phyloP scores from a whole-genome alignment of 306 rosid genomes.

The Dryas octopetala region DNA sequence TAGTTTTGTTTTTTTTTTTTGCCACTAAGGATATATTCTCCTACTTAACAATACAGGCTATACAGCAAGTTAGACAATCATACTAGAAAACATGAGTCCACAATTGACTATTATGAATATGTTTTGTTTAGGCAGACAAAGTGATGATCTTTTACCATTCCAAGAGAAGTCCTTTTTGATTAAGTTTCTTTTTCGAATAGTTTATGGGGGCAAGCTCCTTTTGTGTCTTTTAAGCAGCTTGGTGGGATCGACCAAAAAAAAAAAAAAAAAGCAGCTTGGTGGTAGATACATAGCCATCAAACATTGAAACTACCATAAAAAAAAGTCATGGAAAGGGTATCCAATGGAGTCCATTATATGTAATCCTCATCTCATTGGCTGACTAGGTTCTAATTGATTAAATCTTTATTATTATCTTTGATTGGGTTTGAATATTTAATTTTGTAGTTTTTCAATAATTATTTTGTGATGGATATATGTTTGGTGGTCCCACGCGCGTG shows the following conservation, averaged over 20 bases:
- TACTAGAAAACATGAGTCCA: no score
- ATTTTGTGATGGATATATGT: background rate
- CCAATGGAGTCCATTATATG: slow-evolving; percentile 29
- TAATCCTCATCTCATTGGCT: no score
- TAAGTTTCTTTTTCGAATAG: background rate
- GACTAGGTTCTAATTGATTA: no score
- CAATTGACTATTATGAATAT: slow-evolving; percentile 40
- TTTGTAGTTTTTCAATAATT: background rate
- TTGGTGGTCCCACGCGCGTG: slow-evolving; percentile 62
- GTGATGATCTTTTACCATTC: slow-evolving; percentile 51
- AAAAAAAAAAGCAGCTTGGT: background rate
- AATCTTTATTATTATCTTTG: no score
- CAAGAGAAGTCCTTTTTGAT: slow-evolving; percentile 34
- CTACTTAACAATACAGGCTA: no score
- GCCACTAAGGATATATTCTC: no score
- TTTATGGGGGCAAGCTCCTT: slow-evolving; percentile 37
- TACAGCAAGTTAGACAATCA: no score
- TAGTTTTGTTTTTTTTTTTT: no score
- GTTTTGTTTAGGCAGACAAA: slow-evolving; percentile 53
- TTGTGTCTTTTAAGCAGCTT: slow-evolving; percentile 35
- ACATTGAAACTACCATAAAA: slow-evolving; percentile 18
- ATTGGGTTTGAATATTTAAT: background rate
- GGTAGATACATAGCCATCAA: slow-evolving; percentile 3
- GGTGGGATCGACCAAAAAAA: background rate
- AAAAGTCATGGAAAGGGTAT: slow-evolving; percentile 26